phyloP scores from a whole-genome alignment of 257 asterid genomes.

The Perilla frutescens region DNA sequence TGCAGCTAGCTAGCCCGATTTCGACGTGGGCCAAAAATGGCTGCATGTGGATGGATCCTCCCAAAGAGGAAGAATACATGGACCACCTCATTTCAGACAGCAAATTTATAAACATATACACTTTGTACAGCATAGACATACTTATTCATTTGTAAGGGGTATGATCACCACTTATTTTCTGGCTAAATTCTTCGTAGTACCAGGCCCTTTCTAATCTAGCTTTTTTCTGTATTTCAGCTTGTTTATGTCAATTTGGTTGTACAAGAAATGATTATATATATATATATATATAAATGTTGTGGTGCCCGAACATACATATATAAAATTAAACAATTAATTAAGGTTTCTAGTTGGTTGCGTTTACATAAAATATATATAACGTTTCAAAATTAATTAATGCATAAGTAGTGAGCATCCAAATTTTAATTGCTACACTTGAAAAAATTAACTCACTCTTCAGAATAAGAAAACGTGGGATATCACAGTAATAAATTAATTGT shows the following conservation, averaged over 20 bases:
- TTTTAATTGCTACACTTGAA: no score
- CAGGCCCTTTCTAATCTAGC: neutral
- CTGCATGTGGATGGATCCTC: neutral
- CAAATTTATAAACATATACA: neutral
- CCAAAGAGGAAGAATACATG: constrained; percentile 25
- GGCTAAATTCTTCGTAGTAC: constrained; percentile 28
- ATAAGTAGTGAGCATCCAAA: neutral
- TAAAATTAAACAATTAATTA: no score
- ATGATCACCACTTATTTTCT: constrained; percentile 23
- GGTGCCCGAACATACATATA: no score
- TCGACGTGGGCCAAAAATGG: constrained; percentile 21
- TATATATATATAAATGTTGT: no score
- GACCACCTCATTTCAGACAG: constrained; percentile 30
- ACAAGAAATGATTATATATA: neutral
- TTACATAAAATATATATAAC: no score
- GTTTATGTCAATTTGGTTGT: constrained; percentile 26
- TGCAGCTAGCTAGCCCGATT: constrained; percentile 9
- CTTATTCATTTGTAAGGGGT: constrained; percentile 24
- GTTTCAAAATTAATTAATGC: neutral
- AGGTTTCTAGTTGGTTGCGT: no score
- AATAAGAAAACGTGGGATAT: neutral
- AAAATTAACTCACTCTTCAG: neutral
- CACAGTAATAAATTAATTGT: no score
- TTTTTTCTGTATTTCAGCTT: constrained; percentile 27
- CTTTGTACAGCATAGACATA: constrained; percentile 31